These are phyloP conservation scores for Artemisia annua DNA, from an alignment of 129 eudicot genomes.

Conservation along the genomic window DNA sequence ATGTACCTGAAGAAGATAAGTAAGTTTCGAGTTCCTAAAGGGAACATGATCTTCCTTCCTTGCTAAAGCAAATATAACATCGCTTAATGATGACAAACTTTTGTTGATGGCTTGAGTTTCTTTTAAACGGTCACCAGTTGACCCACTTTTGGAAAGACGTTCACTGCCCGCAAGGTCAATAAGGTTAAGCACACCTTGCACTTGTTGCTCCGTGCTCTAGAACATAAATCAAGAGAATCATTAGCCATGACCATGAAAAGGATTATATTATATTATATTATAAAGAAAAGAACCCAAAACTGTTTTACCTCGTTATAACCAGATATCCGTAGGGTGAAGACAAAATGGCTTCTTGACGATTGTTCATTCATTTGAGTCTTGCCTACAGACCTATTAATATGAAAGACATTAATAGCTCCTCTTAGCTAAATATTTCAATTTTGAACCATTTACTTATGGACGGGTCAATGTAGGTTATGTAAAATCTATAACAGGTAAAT, in stretches of 20 bases:
- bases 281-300: not conserved
- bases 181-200: conserved; percentile 87
- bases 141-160: conserved; percentile 97
- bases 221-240: conserved; percentile 11
- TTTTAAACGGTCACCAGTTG: conserved; percentile 95
- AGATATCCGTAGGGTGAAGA: conserved; percentile 79
- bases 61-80: conserved; percentile 90
- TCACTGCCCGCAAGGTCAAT: conserved; percentile 99
- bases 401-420: not conserved
- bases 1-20: conserved; percentile 93
- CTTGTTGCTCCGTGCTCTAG: conserved; percentile 97
- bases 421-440: not conserved
- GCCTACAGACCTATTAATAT: conserved; percentile 80
- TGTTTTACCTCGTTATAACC: conserved; percentile 75
- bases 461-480: not conserved
- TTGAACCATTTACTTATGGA: not conserved
- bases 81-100: conserved; percentile 86
- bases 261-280: not conserved
- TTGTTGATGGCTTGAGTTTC: conserved; percentile 98
- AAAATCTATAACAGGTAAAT: not conserved
- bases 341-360: conserved; percentile 98
- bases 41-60: conserved; percentile 93
- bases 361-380: conserved; percentile 98
- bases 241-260: not conserved
- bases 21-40: conserved; percentile 92